Base-by-base conservation (phyloP, 768 basidiomycete genomes). In the Agaricus subrufescens region DNA sequence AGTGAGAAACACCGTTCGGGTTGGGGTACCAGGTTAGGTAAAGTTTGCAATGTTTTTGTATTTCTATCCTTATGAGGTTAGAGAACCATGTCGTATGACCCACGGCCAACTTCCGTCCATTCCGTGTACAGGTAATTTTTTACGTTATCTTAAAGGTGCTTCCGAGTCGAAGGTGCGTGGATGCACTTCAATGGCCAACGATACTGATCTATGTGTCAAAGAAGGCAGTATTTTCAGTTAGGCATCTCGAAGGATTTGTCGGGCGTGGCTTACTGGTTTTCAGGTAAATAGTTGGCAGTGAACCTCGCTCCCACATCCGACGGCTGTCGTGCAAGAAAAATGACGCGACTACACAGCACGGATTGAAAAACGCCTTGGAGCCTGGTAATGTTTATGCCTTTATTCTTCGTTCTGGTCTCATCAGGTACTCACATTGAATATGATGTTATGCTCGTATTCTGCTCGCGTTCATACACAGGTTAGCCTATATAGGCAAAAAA, bases 241-340 rank as follows among this genome's bases (percentile, higher is more conserved):
- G 7, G 26, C 11, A 19, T 4, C 45, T 23, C 25, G 45, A 12
- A 27, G 7, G n/a, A n/a, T 23, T 14, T 31, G 15, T 14, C 5
- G 15, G 19, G 45, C 45, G 4, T 25, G 45, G 26, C 45, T 6
- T 38, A 37, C 31, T 30, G 19, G 6, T 50, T 34, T 27, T 9
- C 58, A 50, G 15, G 29, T 14, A 48, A 52, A 71, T 71, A 56
- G 78, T 52, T 50, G 69, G 59, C 27, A 15, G 29, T 30, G 15
- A n/a, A n/a, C 29, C 42, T 10, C 2, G 31, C 6, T n/a, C 31
- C 52, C 7, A 53, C 11, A 12, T 46, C 52, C 4, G 52, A 53
- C 34, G 52, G 43, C 11, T 53, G 44, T 11, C 52, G 52, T 25
- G 52, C 52, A 9, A 53, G 44, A 14, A 53, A 53, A 23, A 46